Conservation (phyloP, 73 alveolate genomes). For the Symbiodinium natans region DNA sequence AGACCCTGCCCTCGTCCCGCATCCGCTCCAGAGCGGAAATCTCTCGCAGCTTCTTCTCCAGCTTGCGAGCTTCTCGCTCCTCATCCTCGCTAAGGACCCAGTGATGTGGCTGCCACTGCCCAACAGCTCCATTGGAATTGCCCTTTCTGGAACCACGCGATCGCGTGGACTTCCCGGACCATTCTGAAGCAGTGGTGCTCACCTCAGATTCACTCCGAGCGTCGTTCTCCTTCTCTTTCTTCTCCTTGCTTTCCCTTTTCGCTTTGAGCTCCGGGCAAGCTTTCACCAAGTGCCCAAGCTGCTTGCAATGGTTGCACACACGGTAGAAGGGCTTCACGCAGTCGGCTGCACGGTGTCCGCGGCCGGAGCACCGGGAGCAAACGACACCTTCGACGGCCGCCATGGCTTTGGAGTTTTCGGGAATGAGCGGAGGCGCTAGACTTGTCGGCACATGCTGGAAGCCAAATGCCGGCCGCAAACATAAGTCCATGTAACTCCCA, state of each 20-base stretch:
- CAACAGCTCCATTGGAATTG: background rate
- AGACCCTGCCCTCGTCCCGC: background rate
- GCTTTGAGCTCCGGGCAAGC: background rate
- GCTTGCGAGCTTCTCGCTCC: conserved; percentile 18
- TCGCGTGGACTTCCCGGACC: background rate
- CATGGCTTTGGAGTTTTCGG: background rate
- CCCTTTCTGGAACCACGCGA: too few species aligned
- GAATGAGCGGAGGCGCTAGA: too few species aligned
- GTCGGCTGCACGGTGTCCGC: conserved; percentile 8
- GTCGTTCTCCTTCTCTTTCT: background rate
- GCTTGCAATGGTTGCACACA: background rate
- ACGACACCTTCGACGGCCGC: background rate
- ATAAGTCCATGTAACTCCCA: too few species aligned
- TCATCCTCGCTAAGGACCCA: background rate
- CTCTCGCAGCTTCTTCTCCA: conserved; percentile 23
- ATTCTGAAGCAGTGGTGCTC: background rate
- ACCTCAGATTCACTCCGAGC: background rate
- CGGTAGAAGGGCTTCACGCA: background rate
- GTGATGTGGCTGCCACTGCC: background rate
- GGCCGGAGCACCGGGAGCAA: conserved; percentile 22
- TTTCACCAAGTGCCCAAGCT: background rate
- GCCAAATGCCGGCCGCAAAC: too few species aligned
- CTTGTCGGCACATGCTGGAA: too few species aligned
- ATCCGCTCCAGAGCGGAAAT: background rate
- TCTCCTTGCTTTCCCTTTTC: background rate